Percentiles rank a stretch among this genome's conserved stretches.
phyloP scores from a whole-genome alignment of 805 yeast species.

The Osmozyma mogii region DNA sequence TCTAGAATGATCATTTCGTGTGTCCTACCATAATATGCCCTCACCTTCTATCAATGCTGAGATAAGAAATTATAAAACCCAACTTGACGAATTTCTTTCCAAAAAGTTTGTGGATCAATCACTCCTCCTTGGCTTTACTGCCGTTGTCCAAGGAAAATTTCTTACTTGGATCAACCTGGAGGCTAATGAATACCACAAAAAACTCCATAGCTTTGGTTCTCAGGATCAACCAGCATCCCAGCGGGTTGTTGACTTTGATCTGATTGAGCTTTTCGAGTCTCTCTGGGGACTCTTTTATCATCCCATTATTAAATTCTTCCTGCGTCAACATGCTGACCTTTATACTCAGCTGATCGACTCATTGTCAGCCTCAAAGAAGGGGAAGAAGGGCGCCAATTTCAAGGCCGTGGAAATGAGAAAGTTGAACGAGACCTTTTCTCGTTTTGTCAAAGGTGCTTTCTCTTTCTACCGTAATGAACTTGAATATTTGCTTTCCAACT shows the following conservation, averaged over 20 bases:
- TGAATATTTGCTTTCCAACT: constrained; percentile 30
- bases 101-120: constrained; percentile 30
- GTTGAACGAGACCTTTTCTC: constrained; percentile 43
- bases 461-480: constrained; percentile 42
- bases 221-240: constrained; percentile 10
- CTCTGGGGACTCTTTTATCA: constrained; percentile 59
- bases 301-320: constrained; percentile 55
- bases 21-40: no score
- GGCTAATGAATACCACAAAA: constrained; percentile 23
- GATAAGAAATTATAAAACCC: constrained; percentile 14
- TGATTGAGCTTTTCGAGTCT: constrained; percentile 30
- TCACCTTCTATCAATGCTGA: constrained; percentile 4
- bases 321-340: constrained; percentile 25
- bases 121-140: constrained; percentile 40
- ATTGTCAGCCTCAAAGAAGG: constrained; percentile 10
- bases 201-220: background rate
- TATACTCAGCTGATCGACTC: constrained; percentile 12
- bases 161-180: constrained; percentile 31
- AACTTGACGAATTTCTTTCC: constrained; percentile 18
- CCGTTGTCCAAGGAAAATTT: constrained; percentile 41
- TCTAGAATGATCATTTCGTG: no score
- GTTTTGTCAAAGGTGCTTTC: constrained; percentile 38
- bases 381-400: constrained; percentile 11
- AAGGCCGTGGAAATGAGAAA: constrained; percentile 48
- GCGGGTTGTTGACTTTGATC: constrained; percentile 27